These are phyloP conservation scores for Diplosphaera chodatii DNA, from an alignment of 139 green algal species.

Conservation along the genomic window DNA sequence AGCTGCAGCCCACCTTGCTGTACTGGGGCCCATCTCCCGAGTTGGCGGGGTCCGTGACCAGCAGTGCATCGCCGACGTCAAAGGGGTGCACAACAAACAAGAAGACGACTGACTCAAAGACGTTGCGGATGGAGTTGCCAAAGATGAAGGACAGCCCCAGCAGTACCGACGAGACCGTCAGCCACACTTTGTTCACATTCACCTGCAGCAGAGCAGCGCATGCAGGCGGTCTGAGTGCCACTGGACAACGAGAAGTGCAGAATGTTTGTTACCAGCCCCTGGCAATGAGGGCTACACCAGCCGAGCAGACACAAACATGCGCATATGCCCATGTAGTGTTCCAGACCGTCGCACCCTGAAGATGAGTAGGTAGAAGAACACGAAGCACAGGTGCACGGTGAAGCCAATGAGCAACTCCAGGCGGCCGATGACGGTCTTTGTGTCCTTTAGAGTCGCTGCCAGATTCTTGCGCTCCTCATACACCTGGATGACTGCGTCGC, in stretches of 20 bases:
- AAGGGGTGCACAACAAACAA: constrained; percentile 44
- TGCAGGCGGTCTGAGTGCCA: no score
- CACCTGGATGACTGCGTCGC: constrained; percentile 13
- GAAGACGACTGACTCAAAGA: constrained; percentile 40
- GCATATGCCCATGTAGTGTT: background rate
- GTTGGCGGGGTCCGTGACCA: constrained; percentile 18
- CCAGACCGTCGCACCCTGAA: constrained; percentile 28
- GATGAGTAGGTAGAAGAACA: constrained; percentile 54
- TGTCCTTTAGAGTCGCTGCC: constrained; percentile 69
- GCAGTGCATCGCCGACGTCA: constrained; percentile 36
- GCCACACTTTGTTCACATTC: constrained; percentile 40
- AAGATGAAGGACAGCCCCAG: constrained; percentile 62
- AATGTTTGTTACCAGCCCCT: no score
- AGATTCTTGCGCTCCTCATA: constrained; percentile 59
- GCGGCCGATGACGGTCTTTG: constrained; percentile 52
- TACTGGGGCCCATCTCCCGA: constrained; percentile 1
- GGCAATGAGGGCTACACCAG: background rate
- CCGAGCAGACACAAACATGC: background rate
- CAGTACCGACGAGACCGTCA: constrained; percentile 33
- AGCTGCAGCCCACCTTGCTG: constrained; percentile 15
- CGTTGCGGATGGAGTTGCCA: constrained; percentile 35
- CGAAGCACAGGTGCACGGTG: constrained; percentile 37
- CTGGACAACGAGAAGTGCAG: no score
- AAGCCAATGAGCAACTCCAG: constrained; percentile 47
- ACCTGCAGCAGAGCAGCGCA: constrained; percentile 21